Conservation (phyloP, 164 flowering plant genomes). For the Annona squamosa region DNA sequence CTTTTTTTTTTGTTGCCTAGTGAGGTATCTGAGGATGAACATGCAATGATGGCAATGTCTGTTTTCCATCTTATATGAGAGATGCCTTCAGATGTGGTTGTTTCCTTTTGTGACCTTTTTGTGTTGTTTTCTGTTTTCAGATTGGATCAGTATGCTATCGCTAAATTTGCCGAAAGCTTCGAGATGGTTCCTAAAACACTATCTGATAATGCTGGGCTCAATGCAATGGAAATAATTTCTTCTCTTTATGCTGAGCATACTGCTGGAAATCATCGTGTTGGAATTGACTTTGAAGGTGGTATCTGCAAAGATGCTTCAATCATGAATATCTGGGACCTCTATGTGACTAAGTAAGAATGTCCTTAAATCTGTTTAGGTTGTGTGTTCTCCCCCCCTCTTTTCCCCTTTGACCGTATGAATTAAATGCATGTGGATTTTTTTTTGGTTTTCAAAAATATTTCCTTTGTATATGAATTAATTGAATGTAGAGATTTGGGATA, state of each 20-base stretch:
- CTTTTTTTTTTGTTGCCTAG: neutral
- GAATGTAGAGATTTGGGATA: neutral
- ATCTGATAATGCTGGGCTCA: constrained; percentile 93
- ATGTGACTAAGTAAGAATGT: constrained; percentile 68
- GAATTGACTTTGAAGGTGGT: constrained; percentile 80
- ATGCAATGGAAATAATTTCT: constrained; percentile 92
- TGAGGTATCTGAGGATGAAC: no score
- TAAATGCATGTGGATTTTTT: neutral
- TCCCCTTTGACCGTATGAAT: no score
- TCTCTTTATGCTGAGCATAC: constrained; percentile 86
- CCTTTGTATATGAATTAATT: neutral
- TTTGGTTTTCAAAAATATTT: neutral
- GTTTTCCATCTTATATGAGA: no score
- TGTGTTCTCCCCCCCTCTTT: neutral
- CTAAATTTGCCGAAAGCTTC: constrained; percentile 92
- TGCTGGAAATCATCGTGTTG: constrained; percentile 68
- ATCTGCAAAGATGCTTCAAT: constrained; percentile 63
- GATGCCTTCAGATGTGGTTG: neutral
- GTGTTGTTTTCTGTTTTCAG: constrained; percentile 33
- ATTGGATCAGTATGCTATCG: constrained; percentile 92
- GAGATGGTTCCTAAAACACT: constrained; percentile 92
- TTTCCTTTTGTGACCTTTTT: neutral
- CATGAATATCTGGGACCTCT: constrained; percentile 72
- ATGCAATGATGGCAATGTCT: no score
- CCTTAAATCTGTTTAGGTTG: neutral